Evolutionary conservation across 2,329 filamentous ascomycete genomes (phyloP).

Genomic region (Apiospora marii): DNA sequence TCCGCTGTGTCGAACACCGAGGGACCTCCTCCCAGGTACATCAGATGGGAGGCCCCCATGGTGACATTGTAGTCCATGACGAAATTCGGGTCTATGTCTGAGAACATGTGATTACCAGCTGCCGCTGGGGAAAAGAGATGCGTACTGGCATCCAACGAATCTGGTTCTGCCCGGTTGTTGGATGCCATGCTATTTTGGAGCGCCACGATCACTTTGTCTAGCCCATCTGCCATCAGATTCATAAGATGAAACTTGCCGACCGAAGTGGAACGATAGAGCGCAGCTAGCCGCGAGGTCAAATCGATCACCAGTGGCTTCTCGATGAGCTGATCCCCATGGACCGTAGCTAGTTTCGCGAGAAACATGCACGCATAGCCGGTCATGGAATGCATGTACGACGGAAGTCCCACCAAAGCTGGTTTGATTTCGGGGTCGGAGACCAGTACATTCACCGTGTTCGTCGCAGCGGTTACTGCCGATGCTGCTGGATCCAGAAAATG

Average conservation of each 20-base stretch:
- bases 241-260: constrained; percentile 55
- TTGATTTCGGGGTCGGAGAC: constrained; percentile 52
- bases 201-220: constrained; percentile 48
- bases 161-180: constrained; percentile 25
- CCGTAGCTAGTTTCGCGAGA: constrained; percentile 55
- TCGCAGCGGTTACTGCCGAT: constrained; percentile 48
- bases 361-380: constrained; percentile 62
- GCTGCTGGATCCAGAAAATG: constrained; percentile 45
- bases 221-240: constrained; percentile 53
- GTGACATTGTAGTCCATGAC: constrained; percentile 29
- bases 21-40: constrained; percentile 27
- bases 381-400: constrained; percentile 61
- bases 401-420: constrained; percentile 52
- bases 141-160: background rate
- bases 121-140: background rate
- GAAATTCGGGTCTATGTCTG: constrained; percentile 27
- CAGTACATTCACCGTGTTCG: constrained; percentile 53
- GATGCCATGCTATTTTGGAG: constrained; percentile 19
- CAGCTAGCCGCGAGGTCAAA: constrained; percentile 47
- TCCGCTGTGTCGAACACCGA: constrained; percentile 29
- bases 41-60: constrained; percentile 29
- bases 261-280: constrained; percentile 48
- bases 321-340: constrained; percentile 49
- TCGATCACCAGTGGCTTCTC: constrained; percentile 47
- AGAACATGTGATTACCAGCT: constrained; percentile 15